Percentiles rank a stretch among this genome's conserved stretches.
These are phyloP conservation scores for Picea glauca DNA, from an alignment of 75 land plant genomes.

Conservation along the genomic window DNA sequence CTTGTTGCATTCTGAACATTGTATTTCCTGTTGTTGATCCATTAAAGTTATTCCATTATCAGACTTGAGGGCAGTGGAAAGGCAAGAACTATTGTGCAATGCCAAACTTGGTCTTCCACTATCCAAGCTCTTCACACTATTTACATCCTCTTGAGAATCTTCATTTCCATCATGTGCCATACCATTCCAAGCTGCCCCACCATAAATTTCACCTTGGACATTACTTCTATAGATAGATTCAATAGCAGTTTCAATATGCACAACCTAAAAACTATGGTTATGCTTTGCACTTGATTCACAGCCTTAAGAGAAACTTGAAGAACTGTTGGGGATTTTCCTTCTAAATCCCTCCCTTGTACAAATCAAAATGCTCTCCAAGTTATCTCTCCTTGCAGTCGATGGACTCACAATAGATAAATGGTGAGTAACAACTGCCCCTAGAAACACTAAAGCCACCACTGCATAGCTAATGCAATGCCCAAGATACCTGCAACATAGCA, in stretches of 20 bases:
- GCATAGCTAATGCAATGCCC: slow-evolving; percentile 99
- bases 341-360: slow-evolving; percentile 89
- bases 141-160: slow-evolving; percentile 44
- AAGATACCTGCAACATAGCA: slow-evolving; percentile 64
- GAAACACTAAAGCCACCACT: slow-evolving; percentile 86
- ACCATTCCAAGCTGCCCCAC: slow-evolving; percentile 43
- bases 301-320: slow-evolving; percentile 96
- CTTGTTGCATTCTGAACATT: slow-evolving; percentile 21
- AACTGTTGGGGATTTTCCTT: slow-evolving; percentile 66
- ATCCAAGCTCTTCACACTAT: slow-evolving; percentile 57
- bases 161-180: slow-evolving; percentile 27
- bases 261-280: slow-evolving; percentile 72
- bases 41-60: slow-evolving; percentile 27
- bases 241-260: slow-evolving; percentile 55
- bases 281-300: slow-evolving; percentile 86
- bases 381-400: slow-evolving; percentile 84
- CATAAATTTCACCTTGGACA: slow-evolving; percentile 38
- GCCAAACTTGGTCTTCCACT: slow-evolving; percentile 77
- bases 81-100: slow-evolving; percentile 49
- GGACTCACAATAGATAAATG: slow-evolving; percentile 73
- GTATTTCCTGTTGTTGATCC: slow-evolving; percentile 21
- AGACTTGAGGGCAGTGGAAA: slow-evolving; percentile 46
- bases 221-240: slow-evolving; percentile 42
- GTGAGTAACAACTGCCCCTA: slow-evolving; percentile 81
- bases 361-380: slow-evolving; percentile 79